Base-by-base conservation (phyloP, 306 rosid species). In the Trifolium dubium region DNA sequence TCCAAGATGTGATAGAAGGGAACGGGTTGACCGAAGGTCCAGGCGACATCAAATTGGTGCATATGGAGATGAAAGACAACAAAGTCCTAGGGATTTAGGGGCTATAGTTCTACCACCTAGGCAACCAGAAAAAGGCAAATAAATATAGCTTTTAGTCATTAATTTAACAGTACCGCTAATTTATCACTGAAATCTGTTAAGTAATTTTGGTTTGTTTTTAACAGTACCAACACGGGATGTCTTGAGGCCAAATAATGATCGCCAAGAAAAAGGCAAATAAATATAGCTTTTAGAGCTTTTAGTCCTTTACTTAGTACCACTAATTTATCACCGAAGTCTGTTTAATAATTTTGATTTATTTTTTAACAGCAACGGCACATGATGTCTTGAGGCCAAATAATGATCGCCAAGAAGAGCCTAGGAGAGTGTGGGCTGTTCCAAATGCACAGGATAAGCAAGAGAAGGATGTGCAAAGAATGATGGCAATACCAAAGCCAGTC, bases 31-130 rank as follows among this genome's bases (percentile, higher is more conserved):
- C 58, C 75, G 87, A 76, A 76, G 79, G 77, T 90, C 93, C 74
- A 90, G 44, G 77, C 83, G 41, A 78, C 91, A 62, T 74, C 93
- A 82, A 83, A 95, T 90, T 72, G 93, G 92, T 78, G 84, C 97
- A 44, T 83, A 82, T 80, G 85, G 83, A 39, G 89, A 85, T 1
- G 96, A 86, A 72, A 88, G 96, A 76, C 92, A 83, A 61, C 92
- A 85, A 64, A 85, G 64, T 74, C 64, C 77, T 29, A 77, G 86
- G 74, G 84, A 83, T 79, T 54, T 77, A 51, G 86, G 74, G 43
- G 53, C 92, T 77, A 23, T 77, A 69, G 83, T 67, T 71, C 92
- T 44, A 74, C 78, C 98, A 43, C 84, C 80, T 31, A 84, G 71
- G 82, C 88, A 73, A 83, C 74, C 69, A 10, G 88, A 86, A 69